Percentiles rank a stretch among this genome's conserved stretches.
phyloP scores from a whole-genome alignment of 257 asterid genomes.

The Penstemon eatonii region DNA sequence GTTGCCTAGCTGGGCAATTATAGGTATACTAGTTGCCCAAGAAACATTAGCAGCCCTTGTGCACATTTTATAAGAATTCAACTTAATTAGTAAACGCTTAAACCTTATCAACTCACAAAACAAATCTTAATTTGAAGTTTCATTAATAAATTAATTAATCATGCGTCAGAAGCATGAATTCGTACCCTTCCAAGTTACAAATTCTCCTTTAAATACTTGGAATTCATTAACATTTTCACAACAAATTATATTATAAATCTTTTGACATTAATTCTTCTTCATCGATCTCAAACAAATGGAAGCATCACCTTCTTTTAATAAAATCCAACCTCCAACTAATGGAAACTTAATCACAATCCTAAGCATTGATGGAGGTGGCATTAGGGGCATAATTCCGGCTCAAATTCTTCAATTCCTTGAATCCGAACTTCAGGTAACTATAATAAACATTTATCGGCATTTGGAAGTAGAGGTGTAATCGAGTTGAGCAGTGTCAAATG shows the following conservation, averaged over 20 bases:
- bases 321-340: conserved; percentile 41
- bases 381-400: conserved; percentile 58
- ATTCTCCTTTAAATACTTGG: conserved; percentile 13
- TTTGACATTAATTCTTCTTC: background rate
- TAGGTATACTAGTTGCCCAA: too few relatives aligned
- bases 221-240: background rate
- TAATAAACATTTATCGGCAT: too few relatives aligned
- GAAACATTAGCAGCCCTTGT: too few relatives aligned
- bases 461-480: too few relatives aligned
- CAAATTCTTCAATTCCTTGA: conserved; percentile 45
- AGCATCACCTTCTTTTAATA: conserved; percentile 16
- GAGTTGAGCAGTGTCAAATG: too few relatives aligned
- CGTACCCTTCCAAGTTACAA: conserved; percentile 7
- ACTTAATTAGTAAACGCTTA: too few relatives aligned
- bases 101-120: too few relatives aligned
- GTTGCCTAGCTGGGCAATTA: too few relatives aligned
- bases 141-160: too few relatives aligned
- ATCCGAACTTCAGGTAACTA: conserved; percentile 44
- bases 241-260: background rate
- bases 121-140: too few relatives aligned
- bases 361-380: conserved; percentile 63
- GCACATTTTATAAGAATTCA: too few relatives aligned
- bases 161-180: background rate
- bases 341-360: conserved; percentile 46
- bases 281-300: conserved; percentile 3